A percentile compares a stretch with the other conserved stretches of the same genome.
These are phyloP conservation scores for Macroventuria anomochaeta DNA, from an alignment of 2,329 filamentous ascomycete genomes.

Conservation along the genomic window DNA sequence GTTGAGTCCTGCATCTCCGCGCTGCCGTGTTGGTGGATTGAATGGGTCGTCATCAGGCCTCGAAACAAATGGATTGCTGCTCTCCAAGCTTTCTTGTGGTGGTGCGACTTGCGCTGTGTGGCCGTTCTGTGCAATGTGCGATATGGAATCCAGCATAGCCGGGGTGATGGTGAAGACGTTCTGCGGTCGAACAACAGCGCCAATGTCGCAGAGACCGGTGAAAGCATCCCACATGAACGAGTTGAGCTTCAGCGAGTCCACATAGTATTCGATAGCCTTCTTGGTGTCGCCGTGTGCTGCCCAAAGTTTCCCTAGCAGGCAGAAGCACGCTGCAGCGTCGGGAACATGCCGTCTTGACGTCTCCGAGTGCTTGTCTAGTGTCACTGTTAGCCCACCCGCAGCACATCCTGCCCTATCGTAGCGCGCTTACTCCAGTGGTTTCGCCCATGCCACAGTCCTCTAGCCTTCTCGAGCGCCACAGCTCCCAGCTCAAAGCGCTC, in stretches of 20 bases:
- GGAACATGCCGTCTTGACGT: constrained; percentile 75
- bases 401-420: background rate
- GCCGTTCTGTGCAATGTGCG: constrained; percentile 34
- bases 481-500: constrained; percentile 83
- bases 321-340: constrained; percentile 83
- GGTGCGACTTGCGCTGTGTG: constrained; percentile 19
- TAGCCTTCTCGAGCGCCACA: constrained; percentile 80
- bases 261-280: constrained; percentile 84
- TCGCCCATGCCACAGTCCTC: constrained; percentile 74
- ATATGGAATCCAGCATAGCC: constrained; percentile 64
- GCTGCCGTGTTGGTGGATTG: constrained; percentile 44
- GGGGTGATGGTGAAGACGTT: constrained; percentile 84
- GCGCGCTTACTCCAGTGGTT: constrained; percentile 74
- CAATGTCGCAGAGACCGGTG: constrained; percentile 81
- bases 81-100: constrained; percentile 30
- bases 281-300: constrained; percentile 79
- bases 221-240: constrained; percentile 99
- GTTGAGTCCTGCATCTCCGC: constrained; percentile 44
- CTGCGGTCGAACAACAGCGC: constrained; percentile 76
- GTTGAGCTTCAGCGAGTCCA: constrained; percentile 86
- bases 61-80: constrained; percentile 40
- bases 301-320: constrained; percentile 86
- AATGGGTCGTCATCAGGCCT: constrained; percentile 55
- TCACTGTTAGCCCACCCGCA: constrained; percentile 19
- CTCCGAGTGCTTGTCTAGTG: constrained; percentile 72